These are phyloP conservation scores for Vigna hirtella DNA, from an alignment of 306 rosid genomes.

Conservation along the genomic window DNA sequence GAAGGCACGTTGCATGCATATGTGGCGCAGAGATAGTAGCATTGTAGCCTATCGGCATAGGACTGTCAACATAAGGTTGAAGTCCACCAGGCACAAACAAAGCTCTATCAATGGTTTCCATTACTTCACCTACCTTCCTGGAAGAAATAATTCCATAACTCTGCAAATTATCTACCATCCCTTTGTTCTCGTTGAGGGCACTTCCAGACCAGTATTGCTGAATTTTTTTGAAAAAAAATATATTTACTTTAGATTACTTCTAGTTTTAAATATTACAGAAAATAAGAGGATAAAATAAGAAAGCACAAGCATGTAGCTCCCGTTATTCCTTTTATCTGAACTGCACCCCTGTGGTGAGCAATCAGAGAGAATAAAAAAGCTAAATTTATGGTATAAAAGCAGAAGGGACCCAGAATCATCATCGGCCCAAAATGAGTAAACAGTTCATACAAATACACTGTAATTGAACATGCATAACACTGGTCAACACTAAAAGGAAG, in stretches of 20 bases:
- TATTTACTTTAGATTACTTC: neutral
- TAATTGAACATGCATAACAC: constrained; percentile 2
- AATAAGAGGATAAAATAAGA: neutral
- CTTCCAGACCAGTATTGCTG: constrained; percentile 78
- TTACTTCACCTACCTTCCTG: constrained; percentile 68
- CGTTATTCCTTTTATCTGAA: neutral
- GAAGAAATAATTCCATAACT: constrained; percentile 73
- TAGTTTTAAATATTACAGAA: neutral
- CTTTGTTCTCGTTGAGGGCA: constrained; percentile 66
- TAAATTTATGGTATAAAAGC: neutral
- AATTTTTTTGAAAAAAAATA: neutral
- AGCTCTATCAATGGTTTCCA: constrained; percentile 84
- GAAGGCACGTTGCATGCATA: constrained; percentile 96
- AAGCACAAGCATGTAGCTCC: constrained; percentile 4
- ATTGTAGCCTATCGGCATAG: constrained; percentile 85
- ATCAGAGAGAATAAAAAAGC: constrained; percentile 7
- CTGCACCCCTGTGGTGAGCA: constrained; percentile 5
- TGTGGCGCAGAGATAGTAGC: constrained; percentile 99
- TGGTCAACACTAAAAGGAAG: constrained; percentile 12
- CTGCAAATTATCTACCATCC: constrained; percentile 82
- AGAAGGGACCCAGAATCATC: neutral
- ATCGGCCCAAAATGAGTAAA: neutral
- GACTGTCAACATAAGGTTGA: constrained; percentile 80
- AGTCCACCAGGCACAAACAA: constrained; percentile 73
- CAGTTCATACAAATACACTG: neutral